Evolutionary conservation across 257 asterid species (phyloP).

Genomic region (Scutellaria barbata): DNA sequence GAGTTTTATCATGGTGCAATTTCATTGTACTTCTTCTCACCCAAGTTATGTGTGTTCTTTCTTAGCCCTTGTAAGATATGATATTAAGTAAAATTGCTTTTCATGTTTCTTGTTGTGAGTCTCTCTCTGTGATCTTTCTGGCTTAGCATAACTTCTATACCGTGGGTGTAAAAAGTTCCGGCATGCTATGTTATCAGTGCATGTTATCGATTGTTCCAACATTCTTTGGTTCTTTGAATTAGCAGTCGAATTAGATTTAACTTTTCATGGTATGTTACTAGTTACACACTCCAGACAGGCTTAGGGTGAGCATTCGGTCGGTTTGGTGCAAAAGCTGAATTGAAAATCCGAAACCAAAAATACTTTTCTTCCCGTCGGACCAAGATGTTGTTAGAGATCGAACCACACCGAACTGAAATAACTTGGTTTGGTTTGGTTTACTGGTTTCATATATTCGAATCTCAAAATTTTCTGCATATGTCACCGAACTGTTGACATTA

Average conservation of each 20-base stretch:
- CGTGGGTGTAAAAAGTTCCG: neutral
- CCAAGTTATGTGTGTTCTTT: neutral
- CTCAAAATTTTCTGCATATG: no score
- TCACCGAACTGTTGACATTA: no score
- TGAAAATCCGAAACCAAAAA: no score
- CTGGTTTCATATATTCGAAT: no score
- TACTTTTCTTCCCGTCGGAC: no score
- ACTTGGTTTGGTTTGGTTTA: no score
- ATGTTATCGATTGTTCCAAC: neutral
- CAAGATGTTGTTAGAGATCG: no score
- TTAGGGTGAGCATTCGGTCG: no score
- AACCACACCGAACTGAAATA: no score
- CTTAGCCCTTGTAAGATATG: constrained; percentile 19
- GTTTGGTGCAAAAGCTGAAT: no score
- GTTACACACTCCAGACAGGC: no score
- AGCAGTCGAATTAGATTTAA: neutral
- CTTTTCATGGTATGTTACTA: no score
- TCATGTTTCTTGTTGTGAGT: neutral
- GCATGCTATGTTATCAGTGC: neutral
- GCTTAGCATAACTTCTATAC: neutral
- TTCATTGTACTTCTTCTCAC: constrained; percentile 21
- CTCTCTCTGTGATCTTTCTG: neutral
- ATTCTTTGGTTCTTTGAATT: neutral
- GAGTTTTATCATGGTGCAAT: constrained; percentile 23
- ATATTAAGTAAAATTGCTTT: constrained; percentile 8